Conservation (phyloP, 306 rosid genomes). For the Dalbergia oliveri region DNA sequence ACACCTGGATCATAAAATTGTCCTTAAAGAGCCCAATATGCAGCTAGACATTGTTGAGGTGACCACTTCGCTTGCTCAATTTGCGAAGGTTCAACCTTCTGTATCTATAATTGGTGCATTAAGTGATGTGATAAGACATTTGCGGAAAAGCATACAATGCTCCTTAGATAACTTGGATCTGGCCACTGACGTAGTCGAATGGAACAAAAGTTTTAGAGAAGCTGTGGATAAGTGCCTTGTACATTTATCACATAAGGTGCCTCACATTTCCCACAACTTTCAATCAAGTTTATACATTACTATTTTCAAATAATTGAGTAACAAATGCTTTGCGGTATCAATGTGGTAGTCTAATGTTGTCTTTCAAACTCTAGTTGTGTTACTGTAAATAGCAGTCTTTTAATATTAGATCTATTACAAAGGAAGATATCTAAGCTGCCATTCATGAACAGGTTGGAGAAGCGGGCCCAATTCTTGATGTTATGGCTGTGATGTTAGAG, state of each 20-base stretch:
- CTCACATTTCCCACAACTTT: slow-evolving; percentile 33
- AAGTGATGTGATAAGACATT: slow-evolving; percentile 90
- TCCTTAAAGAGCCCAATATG: slow-evolving; percentile 78
- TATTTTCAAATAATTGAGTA: slow-evolving; percentile 32
- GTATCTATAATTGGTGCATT: slow-evolving; percentile 72
- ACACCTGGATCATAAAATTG: slow-evolving; percentile 90
- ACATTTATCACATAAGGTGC: slow-evolving; percentile 81
- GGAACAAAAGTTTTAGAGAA: slow-evolving; percentile 75
- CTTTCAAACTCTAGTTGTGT: slow-evolving; percentile 11
- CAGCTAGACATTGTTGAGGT: slow-evolving; percentile 89
- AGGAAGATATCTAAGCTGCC: slow-evolving; percentile 41
- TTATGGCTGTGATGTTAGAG: slow-evolving; percentile 90
- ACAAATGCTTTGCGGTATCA: slow-evolving; percentile 17
- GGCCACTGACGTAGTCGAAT: slow-evolving; percentile 59
- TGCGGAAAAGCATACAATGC: slow-evolving; percentile 81
- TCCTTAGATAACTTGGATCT: slow-evolving; percentile 69
- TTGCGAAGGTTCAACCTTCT: slow-evolving; percentile 80
- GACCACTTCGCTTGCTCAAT: slow-evolving; percentile 74
- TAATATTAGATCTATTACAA: slow-evolving; percentile 27
- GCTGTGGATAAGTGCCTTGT: slow-evolving; percentile 91
- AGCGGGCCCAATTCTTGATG: slow-evolving; percentile 83
- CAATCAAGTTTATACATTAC: slow-evolving; percentile 21
- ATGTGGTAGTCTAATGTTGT: slow-evolving; percentile 29
- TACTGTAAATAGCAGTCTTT: slow-evolving; percentile 5
- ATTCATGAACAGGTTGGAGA: slow-evolving; percentile 81